Conservation (phyloP, 768 basidiomycete genomes). For the Lentinula sp. region DNA sequence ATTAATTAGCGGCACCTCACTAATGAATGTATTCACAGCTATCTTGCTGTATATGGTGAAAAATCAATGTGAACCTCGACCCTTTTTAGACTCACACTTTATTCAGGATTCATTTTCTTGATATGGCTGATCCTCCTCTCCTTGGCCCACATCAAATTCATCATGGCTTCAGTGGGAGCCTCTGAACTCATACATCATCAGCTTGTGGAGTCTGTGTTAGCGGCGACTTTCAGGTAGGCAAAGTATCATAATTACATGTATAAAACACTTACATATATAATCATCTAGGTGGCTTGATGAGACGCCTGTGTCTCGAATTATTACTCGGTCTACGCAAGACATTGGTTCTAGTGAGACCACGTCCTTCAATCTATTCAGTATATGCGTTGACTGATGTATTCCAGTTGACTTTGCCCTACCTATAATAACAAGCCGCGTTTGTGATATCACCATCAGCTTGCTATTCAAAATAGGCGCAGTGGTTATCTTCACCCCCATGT, state of each 20-base stretch:
- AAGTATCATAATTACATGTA: conserved; percentile 29
- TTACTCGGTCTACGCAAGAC: conserved; percentile 43
- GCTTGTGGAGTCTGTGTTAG: conserved; percentile 21
- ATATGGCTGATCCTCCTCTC: conserved; percentile 12
- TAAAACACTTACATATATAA: conserved; percentile 30
- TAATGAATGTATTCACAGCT: neutral
- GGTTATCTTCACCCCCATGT: conserved; percentile 18
- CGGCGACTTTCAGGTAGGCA: conserved; percentile 12
- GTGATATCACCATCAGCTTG: conserved; percentile 11
- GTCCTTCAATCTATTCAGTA: neutral
- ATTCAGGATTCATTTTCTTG: conserved; percentile 11
- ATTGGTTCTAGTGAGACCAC: conserved; percentile 24
- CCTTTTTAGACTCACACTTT: conserved; percentile 8
- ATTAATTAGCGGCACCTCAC: neutral
- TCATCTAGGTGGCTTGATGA: conserved; percentile 39
- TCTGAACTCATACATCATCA: conserved; percentile 23
- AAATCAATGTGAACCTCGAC: too few relatives aligned
- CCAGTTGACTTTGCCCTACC: conserved; percentile 13
- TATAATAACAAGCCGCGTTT: neutral
- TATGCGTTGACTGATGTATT: neutral
- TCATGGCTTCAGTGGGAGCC: conserved; percentile 22
- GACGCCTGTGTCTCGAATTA: conserved; percentile 42
- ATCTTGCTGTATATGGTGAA: conserved; percentile 1
- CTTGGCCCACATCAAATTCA: conserved; percentile 28
- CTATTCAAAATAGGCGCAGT: conserved; percentile 21